phyloP scores from a whole-genome alignment of 2,329 filamentous ascomycete species.

The Erysiphe pisi region DNA sequence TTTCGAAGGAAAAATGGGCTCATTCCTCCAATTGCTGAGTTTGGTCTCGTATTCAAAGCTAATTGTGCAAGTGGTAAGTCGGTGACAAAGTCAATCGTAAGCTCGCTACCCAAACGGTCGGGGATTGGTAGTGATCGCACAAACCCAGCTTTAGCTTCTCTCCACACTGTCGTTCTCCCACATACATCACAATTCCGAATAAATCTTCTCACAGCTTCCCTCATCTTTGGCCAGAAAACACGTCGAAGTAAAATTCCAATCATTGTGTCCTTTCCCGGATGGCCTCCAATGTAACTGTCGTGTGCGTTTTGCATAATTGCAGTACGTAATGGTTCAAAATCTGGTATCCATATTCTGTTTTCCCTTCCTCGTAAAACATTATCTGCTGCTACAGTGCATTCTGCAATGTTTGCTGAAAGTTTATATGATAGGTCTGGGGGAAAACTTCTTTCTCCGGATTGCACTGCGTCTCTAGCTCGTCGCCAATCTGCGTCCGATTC shows the following conservation, averaged over 20 bases:
- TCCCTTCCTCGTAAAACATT: not conserved
- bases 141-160: not conserved
- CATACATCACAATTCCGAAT: constrained; percentile 15
- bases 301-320: not conserved
- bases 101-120: not conserved
- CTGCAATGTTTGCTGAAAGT: not conserved
- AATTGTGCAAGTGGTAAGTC: not conserved
- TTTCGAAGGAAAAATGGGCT: not conserved
- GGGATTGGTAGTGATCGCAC: not conserved
- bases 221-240: not conserved
- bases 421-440: not conserved
- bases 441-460: not conserved
- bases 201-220: not conserved
- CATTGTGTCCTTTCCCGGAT: not conserved
- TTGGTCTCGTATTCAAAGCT: not conserved
- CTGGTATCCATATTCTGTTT: not conserved
- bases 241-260: not conserved
- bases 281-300: no score
- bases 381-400: not conserved
- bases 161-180: not conserved
- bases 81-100: constrained; percentile 9
- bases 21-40: not conserved
- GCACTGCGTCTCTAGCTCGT: not conserved
- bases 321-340: not conserved
- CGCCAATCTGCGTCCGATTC: not conserved